Evolutionary conservation across 495 filamentous ascomycete species (phyloP).

Genomic region (Bacidia rubella): DNA sequence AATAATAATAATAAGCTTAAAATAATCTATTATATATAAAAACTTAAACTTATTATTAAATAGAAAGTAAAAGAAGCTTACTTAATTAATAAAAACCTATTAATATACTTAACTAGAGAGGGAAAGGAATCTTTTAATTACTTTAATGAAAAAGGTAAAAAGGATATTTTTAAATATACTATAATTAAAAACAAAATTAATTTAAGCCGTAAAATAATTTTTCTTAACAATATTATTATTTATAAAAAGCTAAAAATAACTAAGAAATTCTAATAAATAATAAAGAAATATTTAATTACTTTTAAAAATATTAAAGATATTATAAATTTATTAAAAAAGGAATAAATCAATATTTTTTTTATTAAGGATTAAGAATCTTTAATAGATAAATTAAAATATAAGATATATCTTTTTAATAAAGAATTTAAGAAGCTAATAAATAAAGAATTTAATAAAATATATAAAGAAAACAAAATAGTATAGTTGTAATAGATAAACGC

Average conservation of each 20-base stretch:
- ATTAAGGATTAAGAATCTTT: neutral
- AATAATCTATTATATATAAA: neutral
- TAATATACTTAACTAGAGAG: neutral
- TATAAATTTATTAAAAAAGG: neutral
- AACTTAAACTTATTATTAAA: neutral
- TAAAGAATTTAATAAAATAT: slow-evolving; percentile 1
- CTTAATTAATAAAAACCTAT: neutral
- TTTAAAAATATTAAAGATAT: neutral
- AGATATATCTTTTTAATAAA: neutral
- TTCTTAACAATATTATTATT: neutral
- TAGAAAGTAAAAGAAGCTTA: neutral
- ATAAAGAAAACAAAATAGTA: neutral
- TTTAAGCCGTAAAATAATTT: neutral
- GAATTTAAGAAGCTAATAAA: neutral
- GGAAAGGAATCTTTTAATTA: neutral
- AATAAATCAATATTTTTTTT: neutral
- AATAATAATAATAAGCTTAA: neutral
- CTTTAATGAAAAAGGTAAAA: neutral
- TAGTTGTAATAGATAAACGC: too few species aligned
- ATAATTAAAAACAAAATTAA: neutral
- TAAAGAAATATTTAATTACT: neutral
- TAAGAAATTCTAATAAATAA: neutral
- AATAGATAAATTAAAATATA: neutral
- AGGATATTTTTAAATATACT: neutral
- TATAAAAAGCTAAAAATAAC: neutral